These are phyloP conservation scores for Vitis cinerea DNA, from an alignment of 164 flowering plant genomes.

Conservation along the genomic window DNA sequence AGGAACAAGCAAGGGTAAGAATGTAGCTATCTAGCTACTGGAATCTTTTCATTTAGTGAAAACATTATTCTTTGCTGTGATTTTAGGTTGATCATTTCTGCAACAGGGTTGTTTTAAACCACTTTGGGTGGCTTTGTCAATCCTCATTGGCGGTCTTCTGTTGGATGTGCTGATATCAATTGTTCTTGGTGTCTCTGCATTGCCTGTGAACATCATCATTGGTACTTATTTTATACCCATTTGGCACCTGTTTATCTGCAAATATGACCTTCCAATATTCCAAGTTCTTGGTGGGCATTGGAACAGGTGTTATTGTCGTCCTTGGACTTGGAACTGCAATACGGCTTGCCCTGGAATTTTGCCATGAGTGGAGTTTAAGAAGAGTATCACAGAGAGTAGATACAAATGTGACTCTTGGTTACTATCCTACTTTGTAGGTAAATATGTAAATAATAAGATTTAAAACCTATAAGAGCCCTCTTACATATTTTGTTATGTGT, in stretches of 20 bases:
- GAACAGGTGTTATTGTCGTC: slow-evolving; percentile 74
- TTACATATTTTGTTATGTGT: background rate
- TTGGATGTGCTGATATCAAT: slow-evolving; percentile 77
- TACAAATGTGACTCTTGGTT: slow-evolving; percentile 39
- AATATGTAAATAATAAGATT: slow-evolving; percentile 13
- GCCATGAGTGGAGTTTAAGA: slow-evolving; percentile 65
- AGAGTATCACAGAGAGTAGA: slow-evolving; percentile 58
- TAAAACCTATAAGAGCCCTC: background rate
- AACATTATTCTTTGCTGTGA: background rate
- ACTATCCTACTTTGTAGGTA: slow-evolving; percentile 51
- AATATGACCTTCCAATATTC: background rate
- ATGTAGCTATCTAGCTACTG: background rate
- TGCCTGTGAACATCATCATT: slow-evolving; percentile 80
- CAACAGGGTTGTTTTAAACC: slow-evolving; percentile 69
- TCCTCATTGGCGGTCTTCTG: slow-evolving; percentile 72
- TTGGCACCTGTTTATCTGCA: background rate
- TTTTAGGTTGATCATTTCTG: background rate
- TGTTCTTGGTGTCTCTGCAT: slow-evolving; percentile 78
- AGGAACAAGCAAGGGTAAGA: slow-evolving; percentile 58
- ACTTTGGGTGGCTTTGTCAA: slow-evolving; percentile 77
- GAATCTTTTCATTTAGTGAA: background rate
- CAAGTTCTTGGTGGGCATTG: background rate
- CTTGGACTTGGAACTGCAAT: slow-evolving; percentile 81
- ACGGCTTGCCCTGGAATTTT: slow-evolving; percentile 70
- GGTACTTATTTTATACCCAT: slow-evolving; percentile 31